Evolutionary conservation across 208 protist species (phyloP), one percentile per base, ranked within the genome.

Genomic region (Strigomonas culicis): DNA sequence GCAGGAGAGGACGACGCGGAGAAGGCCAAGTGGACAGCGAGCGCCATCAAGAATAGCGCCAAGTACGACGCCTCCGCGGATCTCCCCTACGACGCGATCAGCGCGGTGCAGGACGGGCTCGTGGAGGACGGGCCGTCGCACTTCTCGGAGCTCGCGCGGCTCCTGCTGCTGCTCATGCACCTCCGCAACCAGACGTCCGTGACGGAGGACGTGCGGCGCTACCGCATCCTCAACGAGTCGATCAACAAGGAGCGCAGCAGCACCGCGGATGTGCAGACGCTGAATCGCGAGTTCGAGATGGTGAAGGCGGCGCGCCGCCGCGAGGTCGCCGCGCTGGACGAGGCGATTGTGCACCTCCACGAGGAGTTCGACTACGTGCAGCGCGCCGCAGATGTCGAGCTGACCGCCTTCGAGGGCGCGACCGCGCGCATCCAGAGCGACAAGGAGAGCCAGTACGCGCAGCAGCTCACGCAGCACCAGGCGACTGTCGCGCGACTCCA

Each of bases 201-300:
- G 19, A 93, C 90, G 60, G 91, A 96, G 55, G 91, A 96, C 66
- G 75, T 94, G 1, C 83, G 89, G 59, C 89, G 87, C 59, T 93
- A 94, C 44, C 63, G 81, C 46, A 83, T 96, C 34, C 74, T 96
- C 60, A 82, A 91, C 62, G 91, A 96, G 66, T 85, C 91, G 34
- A 86, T 96, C 27, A 93, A 92, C 68, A 83, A 86, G 59, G 91
- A 96, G 71, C 85, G 92, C 63, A 81, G 83, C 15, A 83, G 86
- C 19, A 88, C 84, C 10, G 91, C 91, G 10, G 91, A 96, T 60
- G 91, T 96, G 55, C 86, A 96, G 78, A 82, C 90, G 32, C 64
- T 96, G 25, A 96, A 96, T 34, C 82, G 85, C 13, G 86, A 90
- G 60, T 96, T 90, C 74, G 74, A 92, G 25, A 80, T 86, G 55